Base-by-base conservation (phyloP, 257 asterid genomes). In the Capsicum rhomboideum region DNA sequence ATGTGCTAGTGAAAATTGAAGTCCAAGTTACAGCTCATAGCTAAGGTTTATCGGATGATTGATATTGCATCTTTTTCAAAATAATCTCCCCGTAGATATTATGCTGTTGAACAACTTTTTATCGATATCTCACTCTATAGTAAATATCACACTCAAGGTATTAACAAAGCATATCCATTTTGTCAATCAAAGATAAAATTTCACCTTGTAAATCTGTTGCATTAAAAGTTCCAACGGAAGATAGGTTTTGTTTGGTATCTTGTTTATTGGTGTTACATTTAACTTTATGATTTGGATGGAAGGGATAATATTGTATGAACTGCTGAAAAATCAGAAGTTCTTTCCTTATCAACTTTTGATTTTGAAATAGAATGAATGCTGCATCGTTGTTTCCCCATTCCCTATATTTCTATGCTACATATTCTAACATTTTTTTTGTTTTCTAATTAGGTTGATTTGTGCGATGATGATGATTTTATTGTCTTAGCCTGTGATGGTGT, bases 401-500 rank as follows among this genome's bases (percentile, higher is more conserved):
- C 80, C 42, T 77, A 77, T 49, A 50, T 50, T 28, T 75, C 44
- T 50, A 16, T 16, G 50, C 44, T 50, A 28, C 44, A 77, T 17
- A 77, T 50, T 77, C 82, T 77, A 50, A 77, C 26, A 49, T 59
- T 49, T 58, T 34, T 20, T 83, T 82, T 88, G 50, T 74, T 46
- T 52, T 77, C 63, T 50, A 21, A 86, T 81, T 91, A 96, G 98
- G 98, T 96, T 34, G 97, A 96, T 86, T 93, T 94, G 44, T 93
- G 98, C 17, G 95, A 92, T 74, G 98, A 91, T 64, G 99, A 94
- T 85, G 98, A 94, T 84, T 96, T 96, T 86, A 75, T 96, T 53
- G 97, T 96, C 89, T 95, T 96, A 67, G 99, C 99, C 40, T 96
- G 99, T 90, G 99, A 96, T 88, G 99, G 99, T 86, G 90, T 96